Base-by-base conservation (phyloP, 192 early-diverging fungal species). In the Backusella tuberculispora region DNA sequence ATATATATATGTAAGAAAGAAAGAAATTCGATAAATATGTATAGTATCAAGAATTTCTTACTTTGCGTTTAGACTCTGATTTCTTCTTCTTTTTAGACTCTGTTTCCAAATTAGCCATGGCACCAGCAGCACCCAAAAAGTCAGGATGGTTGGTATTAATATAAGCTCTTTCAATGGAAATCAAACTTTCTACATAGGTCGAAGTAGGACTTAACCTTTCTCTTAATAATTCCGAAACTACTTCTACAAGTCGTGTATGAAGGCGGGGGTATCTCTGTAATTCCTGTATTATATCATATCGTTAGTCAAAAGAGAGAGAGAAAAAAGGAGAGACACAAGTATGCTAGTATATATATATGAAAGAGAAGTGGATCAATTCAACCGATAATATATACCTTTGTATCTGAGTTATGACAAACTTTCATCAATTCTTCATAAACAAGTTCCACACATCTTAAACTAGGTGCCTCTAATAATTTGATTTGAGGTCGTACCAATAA, bases 101-200 rank as follows among this genome's bases (percentile, higher is more conserved):
- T 46, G 85, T 87, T 80, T 93, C 89, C 56, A 95, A 74, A 29
- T 88, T 88, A 24, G 82, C 85, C 81, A 95, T 88, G n/a, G 93
- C 92, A 14, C 89, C 90, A 0, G 88, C 89, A 0, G 90, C 93
- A 15, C 93, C 93, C 73, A 94, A 87, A 80, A 94, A 94, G 76
- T 95, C 93, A 0, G 92, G 91, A 71, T 95, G 93, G 80, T 92
- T 92, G 70, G 93, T 95, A 75, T 95, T 95, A 76, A 95, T 92
- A 73, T 95, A 95, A 0, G 92, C 90, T 48, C 88, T 90, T 78
- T 95, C 89, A 76, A 95, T 95, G 53, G 89, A 82, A 76, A 95
- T 91, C 77, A 95, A 77, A 72, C 91, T 95, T 74, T 91, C 92
- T 1, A 95, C 92, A 77, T 92, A 95, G 7, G 79, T 80, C 0